Conservation (phyloP, 1,139 yeast species). For the Yamadazyma dendronema region DNA sequence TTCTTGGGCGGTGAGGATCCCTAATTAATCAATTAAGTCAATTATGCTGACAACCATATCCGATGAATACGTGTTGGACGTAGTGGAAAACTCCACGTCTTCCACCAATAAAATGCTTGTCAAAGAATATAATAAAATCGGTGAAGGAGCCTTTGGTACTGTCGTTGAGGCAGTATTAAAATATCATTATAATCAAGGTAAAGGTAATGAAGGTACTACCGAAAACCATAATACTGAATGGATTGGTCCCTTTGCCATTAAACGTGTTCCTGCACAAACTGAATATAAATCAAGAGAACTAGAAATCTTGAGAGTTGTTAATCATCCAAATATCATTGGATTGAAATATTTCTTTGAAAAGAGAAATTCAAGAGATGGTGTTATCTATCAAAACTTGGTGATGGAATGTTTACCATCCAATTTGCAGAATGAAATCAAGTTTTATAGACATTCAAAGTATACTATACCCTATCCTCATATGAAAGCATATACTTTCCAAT, state of each 20-base stretch:
- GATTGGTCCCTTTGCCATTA: constrained; percentile 81
- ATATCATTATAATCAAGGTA: constrained; percentile 25
- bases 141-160: constrained; percentile 85
- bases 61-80: constrained; percentile 37
- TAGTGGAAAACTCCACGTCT: constrained; percentile 58
- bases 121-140: constrained; percentile 69
- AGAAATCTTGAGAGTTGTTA: constrained; percentile 68
- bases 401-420: constrained; percentile 87
- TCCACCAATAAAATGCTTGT: constrained; percentile 60
- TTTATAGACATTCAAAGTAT: constrained; percentile 60
- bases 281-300: constrained; percentile 80
- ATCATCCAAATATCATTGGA: constrained; percentile 75
- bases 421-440: constrained; percentile 69
- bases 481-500: constrained; percentile 76
- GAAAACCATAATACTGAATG: constrained; percentile 29
- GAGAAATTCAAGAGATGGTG: constrained; percentile 55
- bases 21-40: background rate
- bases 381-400: constrained; percentile 72
- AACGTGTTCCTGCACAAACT: constrained; percentile 81
- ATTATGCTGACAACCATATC: constrained; percentile 13
- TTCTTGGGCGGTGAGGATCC: too few relatives aligned
- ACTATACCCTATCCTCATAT: constrained; percentile 72
- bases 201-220: background rate
- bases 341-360: constrained; percentile 68
- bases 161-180: constrained; percentile 70